Base-by-base conservation (phyloP, 441 rosid genomes). In the Geranium incanum region DNA sequence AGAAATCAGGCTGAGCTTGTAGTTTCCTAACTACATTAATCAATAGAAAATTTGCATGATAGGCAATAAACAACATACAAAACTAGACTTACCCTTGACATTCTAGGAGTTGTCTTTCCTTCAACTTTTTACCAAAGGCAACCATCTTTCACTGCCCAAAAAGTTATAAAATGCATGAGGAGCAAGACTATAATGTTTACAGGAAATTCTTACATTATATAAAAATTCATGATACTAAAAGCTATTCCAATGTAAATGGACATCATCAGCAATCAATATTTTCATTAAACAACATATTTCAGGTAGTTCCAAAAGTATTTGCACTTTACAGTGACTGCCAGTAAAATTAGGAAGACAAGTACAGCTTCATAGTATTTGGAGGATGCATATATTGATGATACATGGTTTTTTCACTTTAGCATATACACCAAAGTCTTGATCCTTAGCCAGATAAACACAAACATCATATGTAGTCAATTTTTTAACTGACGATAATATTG, bases 71-170 rank as follows among this genome's bases (percentile, higher is more conserved):
- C 48, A 28, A 28, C 1, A 7, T 4, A 52, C 21, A 45, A 19
- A 38, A 52, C 67, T 13, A 71, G 37, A 60, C 85, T 75, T 86
- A 94, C 97, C 87, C 86, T 78, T 82, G 84, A 98, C 99, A 95
- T 90, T 87, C 98, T 77, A 86, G 84, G 48, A 90, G 78, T 77
- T 89, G 96, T 76, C 94, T 90, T 77, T 88, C 91, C 85, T 95
- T 88, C 83, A 95, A 73, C 79, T 87, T 92, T 70, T 95, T 92
- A 84, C 99, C 99, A 75, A 95, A 95, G 37, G 95, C 92, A 81
- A 95, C 99, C 99, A 95, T 95, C 78, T 83, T 84, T 79, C 71
- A 70, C 90, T 79, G 71, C 76, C 66, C 5, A 23, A n/a, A 57
- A 12, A 72, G n/a, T n/a, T n/a, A n/a, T n/a, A n/a, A 74, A 50